Conservation (phyloP, 1,284 basidiomycete species). For the Mycosarcoma maydis region DNA sequence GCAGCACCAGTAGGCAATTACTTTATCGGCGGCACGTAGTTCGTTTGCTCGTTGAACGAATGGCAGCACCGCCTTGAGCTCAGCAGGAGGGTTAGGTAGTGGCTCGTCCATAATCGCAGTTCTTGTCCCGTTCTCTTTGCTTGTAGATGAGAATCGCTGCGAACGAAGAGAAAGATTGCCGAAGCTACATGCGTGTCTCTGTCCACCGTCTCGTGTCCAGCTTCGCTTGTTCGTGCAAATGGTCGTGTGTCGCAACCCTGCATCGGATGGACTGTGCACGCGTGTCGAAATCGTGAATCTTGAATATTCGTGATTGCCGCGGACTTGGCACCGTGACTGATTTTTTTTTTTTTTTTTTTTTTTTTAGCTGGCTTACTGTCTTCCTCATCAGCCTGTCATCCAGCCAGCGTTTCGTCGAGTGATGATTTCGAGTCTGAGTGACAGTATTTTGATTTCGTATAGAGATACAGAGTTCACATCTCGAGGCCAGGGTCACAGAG, state of each 20-base stretch:
- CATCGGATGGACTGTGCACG: constrained; percentile 26
- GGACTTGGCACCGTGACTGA: no score
- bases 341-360: no score
- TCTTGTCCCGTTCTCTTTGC: background rate
- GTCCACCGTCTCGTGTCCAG: no score
- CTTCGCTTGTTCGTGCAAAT: background rate
- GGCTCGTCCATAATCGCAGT: constrained; percentile 31
- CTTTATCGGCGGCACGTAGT: constrained; percentile 79
- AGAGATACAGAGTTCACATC: constrained; percentile 1
- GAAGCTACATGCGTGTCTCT: background rate
- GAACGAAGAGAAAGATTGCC: no score
- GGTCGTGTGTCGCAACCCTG: background rate
- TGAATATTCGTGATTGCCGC: no score
- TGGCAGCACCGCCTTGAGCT: constrained; percentile 73
- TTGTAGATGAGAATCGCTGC: no score
- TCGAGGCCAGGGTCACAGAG: background rate
- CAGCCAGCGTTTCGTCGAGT: no score
- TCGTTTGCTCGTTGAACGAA: constrained; percentile 91
- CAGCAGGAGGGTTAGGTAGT: constrained; percentile 42
- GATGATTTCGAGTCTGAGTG: no score
- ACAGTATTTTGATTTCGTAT: constrained; percentile 1
- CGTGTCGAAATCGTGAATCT: background rate
- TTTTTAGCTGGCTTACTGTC: no score
- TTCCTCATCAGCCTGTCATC: background rate
- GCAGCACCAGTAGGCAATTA: constrained; percentile 92